Evolutionary conservation across 106 monocot species (phyloP), one percentile per base, ranked within the genome.

Genomic region (Vanilla planifolia): DNA sequence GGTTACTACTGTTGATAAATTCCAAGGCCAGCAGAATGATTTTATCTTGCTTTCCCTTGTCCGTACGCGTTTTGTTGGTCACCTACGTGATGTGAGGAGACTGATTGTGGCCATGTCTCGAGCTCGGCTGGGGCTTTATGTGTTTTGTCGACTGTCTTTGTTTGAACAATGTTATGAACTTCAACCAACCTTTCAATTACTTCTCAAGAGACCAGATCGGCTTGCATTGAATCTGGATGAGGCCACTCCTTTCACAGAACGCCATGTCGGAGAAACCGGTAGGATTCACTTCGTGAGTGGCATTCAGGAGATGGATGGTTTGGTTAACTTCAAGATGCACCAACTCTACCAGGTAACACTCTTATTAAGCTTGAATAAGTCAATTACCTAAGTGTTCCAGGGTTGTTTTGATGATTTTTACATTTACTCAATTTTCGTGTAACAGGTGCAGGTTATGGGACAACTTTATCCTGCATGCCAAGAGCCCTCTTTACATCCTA

Each of bases 21-120:
- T 99, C 68, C 98, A 99, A 81, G 98, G 98, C 24, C 98, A 99
- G 26, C 92, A 99, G 59, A 99, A 99, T 66, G 98, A 99, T 73
- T 88, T 92, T 68, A 88, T 99, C 60, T 56, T 99, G 20, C 71
- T 99, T 9, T 99, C 98, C 22, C 84, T 99, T 53, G 98, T 99
- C 46, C 88, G 92, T 5, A 92, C 98, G 21, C 87, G 88, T 28
- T 99, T 92, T 78, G 98, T 99, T 13, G 98, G 98, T 2, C 98
- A 99, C 47, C 79, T 99, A 4, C 79, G 98, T 64, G 98, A 99
- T 78, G 98, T 92, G 29, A 88, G 92, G 40, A 85, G 98, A 78
- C 58, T 99, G 62, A 50, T 99, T 30, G 98, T 99, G 45, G 98
- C 98, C 29, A 99, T 99, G 98, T 99, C 98, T 36, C 88, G 98